Base-by-base conservation (phyloP, 2,329 filamentous ascomycete species). In the Aspergillus ibericus region DNA sequence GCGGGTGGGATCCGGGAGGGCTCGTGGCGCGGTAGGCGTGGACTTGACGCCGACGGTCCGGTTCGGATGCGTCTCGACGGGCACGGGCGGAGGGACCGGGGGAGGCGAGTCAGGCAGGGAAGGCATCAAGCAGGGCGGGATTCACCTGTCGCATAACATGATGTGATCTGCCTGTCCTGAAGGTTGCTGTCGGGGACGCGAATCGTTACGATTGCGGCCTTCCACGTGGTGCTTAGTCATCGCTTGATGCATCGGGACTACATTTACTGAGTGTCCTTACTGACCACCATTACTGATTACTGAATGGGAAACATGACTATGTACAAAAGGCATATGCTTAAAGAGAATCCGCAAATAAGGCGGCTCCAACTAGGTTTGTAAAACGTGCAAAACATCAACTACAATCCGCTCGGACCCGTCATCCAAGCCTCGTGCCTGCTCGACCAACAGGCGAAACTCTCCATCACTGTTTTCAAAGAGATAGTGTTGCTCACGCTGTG, bases 1-100 rank as follows among this genome's bases (percentile, higher is more conserved):
- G 62, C 87, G 88, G 52, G 83, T 88, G 29, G 88, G 87, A 66
- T 88, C 85, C 54, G 81, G 74, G 47, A 81, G 80, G 29, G 75
- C 71, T 20, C 74, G 73, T 44, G 72, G 69, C 29, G 69, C 68
- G 60, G 71, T 69, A 61, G 74, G 68, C 59, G 71, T 69, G 61
- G 74, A 67, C 59, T 76, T 74, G 36, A 75, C 63, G 38, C 68
- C 71, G 32, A 70, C 68, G 50, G 69, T 69, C 59, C 77, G 77
- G 62, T 78, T 77, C 6, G 78, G 77, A 66, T 80, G 77, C 44
- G 77, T 78, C 64, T 79, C 77, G 63, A 79, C 78, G 54, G 78
- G 77, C 47, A 79, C 73, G 13, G 78, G 77, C 44, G 78, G 76
- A 49, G 78, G 76, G 42, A 77, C 70, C 9, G 76, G 68, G 8